Base-by-base conservation (phyloP, 495 filamentous ascomycete genomes). In the Chaetomium tenue region DNA sequence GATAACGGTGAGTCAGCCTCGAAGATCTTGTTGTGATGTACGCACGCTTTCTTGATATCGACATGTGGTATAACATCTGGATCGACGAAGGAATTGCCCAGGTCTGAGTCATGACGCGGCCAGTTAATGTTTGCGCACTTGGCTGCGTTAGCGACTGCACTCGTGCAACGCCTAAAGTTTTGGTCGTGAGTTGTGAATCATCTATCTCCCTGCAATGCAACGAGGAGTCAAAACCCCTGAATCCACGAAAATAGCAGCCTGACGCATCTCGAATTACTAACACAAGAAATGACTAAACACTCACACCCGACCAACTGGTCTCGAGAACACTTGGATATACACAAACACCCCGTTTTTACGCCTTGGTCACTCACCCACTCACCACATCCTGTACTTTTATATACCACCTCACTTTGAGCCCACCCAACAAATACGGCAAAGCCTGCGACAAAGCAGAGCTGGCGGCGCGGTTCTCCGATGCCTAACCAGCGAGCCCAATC, bases 401-500 rank as follows among this genome's bases (percentile, higher is more conserved):
- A 50, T 8, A 13, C 47, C 7, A 22, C 15, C 46, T 48, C n/a
- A 47, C 44, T 47, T 48, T 48, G 18, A 28, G 25, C 25, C 30
- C 25, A 30, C 5, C 26, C 51, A 15, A 44, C 40, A 18, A 15
- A 50, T 3, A n/a, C 46, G 18, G 46, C 8, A 20, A 15, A 2
- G 18, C 5, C 20, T n/a, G n/a, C 18, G 18, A 5, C n/a, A 50
- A 50, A n/a, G 12, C 8, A 18, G 8, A 28, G 3, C n/a, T 69
- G 5, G n/a, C n/a, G 18, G 16, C n/a, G 20, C 18, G n/a, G 18
- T 3, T 0, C 69, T 69, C 11, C 40, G 16, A 18, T 2, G 33
- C 60, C 73, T 11, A 58, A 1, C 74, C 70, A 12, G 69, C 40
- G 28, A 78, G 63, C 15, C 67, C 62, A n/a, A 61, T 30, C 2